Evolutionary conservation across 768 basidiomycete species (phyloP).

Genomic region (Coprinopsis sp.): DNA sequence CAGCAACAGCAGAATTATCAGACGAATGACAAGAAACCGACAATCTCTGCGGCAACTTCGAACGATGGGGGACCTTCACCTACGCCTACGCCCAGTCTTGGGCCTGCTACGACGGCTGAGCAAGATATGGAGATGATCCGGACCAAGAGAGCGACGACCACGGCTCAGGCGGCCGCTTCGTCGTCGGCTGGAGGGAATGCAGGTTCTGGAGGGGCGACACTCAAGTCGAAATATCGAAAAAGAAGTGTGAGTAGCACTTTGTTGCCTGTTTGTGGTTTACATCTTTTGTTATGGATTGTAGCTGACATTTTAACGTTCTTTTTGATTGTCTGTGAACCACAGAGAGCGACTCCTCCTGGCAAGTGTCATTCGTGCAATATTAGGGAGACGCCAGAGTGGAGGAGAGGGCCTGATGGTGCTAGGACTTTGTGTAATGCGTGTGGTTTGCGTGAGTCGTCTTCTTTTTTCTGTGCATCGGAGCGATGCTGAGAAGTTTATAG

Average conservation of each 20-base stretch:
- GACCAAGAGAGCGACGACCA: slow-evolving; percentile 71
- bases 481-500: slow-evolving; percentile 29
- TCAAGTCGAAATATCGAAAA: slow-evolving; percentile 79
- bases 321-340: slow-evolving; percentile 23
- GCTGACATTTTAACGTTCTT: slow-evolving; percentile 6
- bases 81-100: slow-evolving; percentile 23
- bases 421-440: slow-evolving; percentile 83
- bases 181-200: background rate
- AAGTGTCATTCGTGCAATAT: slow-evolving; percentile 89
- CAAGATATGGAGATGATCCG: slow-evolving; percentile 84
- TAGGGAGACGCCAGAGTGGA: slow-evolving; percentile 85
- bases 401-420: slow-evolving; percentile 80
- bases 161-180: slow-evolving; percentile 43
- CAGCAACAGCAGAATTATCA: background rate
- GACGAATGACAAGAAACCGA: too few relatives aligned
- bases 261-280: slow-evolving; percentile 3
- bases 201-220: slow-evolving; percentile 15
- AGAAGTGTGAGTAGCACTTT: slow-evolving; percentile 73
- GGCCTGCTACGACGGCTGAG: slow-evolving; percentile 62
- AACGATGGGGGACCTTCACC: slow-evolving; percentile 5
- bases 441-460: slow-evolving; percentile 62
- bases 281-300: slow-evolving; percentile 3
- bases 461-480: slow-evolving; percentile 3
- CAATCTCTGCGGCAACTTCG: too few relatives aligned
- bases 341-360: slow-evolving; percentile 83